Percentiles rank a stretch among this genome's conserved stretches.
These are phyloP conservation scores for Harrya chromipes DNA, from an alignment of 768 basidiomycete species.

Conservation along the genomic window DNA sequence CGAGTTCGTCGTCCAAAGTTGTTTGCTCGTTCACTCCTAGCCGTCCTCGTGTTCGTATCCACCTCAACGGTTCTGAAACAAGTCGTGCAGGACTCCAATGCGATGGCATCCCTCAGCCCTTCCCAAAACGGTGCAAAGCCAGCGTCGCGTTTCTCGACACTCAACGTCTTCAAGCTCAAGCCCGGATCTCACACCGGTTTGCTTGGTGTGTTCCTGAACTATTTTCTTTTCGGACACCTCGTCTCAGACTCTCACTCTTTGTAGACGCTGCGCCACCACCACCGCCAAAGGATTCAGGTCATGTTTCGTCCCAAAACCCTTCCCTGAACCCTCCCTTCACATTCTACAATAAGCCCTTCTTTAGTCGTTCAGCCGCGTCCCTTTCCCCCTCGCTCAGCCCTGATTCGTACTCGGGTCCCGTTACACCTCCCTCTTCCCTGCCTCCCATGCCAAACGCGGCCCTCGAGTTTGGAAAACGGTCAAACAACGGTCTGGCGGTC, in stretches of 20 bases:
- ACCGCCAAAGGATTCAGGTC: conserved; percentile 63
- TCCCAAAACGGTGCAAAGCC: conserved; percentile 17
- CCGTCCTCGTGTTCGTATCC: too few species aligned
- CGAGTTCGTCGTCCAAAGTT: too few species aligned
- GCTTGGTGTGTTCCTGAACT: not conserved
- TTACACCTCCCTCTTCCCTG: conserved; percentile 21
- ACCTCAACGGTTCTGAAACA: too few species aligned
- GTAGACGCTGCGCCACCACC: conserved; percentile 37
- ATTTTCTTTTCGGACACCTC: not conserved
- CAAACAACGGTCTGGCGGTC: not conserved
- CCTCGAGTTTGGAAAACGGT: conserved; percentile 6
- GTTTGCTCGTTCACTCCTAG: too few species aligned
- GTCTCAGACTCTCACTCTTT: not conserved
- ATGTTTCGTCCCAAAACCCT: conserved; percentile 26
- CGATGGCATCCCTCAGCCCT: conserved; percentile 6
- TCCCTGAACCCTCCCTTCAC: conserved; percentile 4
- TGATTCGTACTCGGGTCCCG: conserved; percentile 14
- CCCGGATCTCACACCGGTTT: conserved; percentile 1
- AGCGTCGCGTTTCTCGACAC: conserved; percentile 39
- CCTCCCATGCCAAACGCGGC: not conserved
- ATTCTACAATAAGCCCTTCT: conserved; percentile 33
- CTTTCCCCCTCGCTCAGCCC: conserved; percentile 39
- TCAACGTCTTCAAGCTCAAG: conserved; percentile 43
- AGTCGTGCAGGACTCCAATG: not conserved
- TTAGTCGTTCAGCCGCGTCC: conserved; percentile 45